Evolutionary conservation across 208 protist species (phyloP).

Genomic region (Leishmania guyanensis): DNA sequence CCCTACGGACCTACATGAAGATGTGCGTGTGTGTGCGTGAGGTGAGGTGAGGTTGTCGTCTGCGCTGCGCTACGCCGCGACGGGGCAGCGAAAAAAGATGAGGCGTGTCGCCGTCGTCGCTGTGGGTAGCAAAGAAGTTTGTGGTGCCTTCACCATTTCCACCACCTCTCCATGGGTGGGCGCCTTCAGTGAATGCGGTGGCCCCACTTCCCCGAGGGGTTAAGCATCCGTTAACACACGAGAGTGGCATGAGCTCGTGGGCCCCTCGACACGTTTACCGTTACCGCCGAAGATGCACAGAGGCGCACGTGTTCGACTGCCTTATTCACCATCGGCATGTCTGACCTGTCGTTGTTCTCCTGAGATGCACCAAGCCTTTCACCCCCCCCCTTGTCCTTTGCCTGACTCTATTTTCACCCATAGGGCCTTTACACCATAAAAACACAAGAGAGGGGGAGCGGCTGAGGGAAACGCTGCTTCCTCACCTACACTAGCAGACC

Average conservation of each 20-base stretch:
- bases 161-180: background rate
- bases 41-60: background rate
- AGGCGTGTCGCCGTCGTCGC: background rate
- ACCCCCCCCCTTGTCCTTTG: background rate
- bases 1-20: background rate
- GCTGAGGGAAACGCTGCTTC: background rate
- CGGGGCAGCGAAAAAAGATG: background rate
- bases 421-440: background rate
- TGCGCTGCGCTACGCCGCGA: background rate
- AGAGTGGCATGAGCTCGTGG: background rate
- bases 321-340: background rate
- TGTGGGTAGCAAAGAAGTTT: background rate
- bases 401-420: background rate
- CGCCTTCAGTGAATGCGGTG: background rate
- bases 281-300: background rate
- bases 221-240: background rate
- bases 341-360: background rate
- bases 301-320: background rate
- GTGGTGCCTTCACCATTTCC: no score
- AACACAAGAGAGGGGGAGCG: background rate
- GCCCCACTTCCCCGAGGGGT: background rate
- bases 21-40: background rate
- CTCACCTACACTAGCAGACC: background rate
- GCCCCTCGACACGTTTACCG: background rate
- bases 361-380: background rate